Conservation (phyloP, 1,139 yeast species). For the Blastobotrys persicus region DNA sequence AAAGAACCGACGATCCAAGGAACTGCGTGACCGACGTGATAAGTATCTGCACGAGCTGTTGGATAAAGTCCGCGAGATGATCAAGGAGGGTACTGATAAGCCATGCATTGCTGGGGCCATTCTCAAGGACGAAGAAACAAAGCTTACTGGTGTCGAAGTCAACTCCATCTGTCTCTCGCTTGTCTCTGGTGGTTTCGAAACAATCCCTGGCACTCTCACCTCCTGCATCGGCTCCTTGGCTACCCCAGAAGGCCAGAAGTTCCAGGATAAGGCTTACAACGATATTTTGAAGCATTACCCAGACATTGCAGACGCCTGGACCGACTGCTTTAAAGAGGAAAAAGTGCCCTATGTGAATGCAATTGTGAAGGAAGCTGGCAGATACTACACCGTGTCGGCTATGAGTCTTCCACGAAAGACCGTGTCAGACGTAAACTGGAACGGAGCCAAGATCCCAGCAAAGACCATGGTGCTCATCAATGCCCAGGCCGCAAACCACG, state of each 20-base stretch:
- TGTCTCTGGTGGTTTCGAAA: constrained; percentile 76
- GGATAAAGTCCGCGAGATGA: constrained; percentile 31
- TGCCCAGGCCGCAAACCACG: constrained; percentile 70
- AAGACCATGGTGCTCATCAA: constrained; percentile 62
- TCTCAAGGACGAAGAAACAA: constrained; percentile 35
- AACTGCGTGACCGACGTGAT: constrained; percentile 49
- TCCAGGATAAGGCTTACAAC: constrained; percentile 46
- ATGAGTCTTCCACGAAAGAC: constrained; percentile 60
- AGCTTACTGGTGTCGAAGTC: constrained; percentile 43
- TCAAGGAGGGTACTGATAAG: constrained; percentile 32
- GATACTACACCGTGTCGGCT: constrained; percentile 64
- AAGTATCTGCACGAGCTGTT: constrained; percentile 48
- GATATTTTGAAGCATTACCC: constrained; percentile 42
- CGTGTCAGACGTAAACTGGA: constrained; percentile 46
- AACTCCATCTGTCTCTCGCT: constrained; percentile 63
- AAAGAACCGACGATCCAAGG: constrained; percentile 37
- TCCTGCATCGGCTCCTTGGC: constrained; percentile 60
- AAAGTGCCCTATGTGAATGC: constrained; percentile 53
- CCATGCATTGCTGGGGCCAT: constrained; percentile 48
- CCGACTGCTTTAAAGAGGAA: constrained; percentile 38
- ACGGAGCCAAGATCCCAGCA: constrained; percentile 46
- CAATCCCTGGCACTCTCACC: constrained; percentile 60
- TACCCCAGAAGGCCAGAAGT: constrained; percentile 44
- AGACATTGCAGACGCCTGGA: constrained; percentile 47
- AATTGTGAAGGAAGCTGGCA: constrained; percentile 56